Percentiles rank a stretch among this genome's conserved stretches.
Conservation (phyloP, 805 yeast species). For the Yarrowia keelungensis region DNA sequence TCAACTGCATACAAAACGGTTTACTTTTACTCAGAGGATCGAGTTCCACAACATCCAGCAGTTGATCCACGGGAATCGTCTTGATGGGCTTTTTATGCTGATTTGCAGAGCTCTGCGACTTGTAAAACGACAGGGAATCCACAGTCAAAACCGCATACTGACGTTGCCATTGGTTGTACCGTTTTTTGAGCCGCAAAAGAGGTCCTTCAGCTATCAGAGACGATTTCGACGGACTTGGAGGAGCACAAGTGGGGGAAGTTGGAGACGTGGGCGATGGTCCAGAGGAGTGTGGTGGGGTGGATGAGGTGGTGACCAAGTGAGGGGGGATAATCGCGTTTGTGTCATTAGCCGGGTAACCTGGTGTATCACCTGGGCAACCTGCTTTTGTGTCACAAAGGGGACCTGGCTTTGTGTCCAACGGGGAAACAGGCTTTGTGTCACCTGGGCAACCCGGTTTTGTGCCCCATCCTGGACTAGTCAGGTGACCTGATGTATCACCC, state of each 20-base stretch:
- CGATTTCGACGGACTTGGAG: background rate
- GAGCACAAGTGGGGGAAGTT: background rate
- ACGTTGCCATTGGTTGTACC: conserved; percentile 58
- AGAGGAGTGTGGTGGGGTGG: conserved; percentile 19
- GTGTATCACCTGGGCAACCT: too few species aligned
- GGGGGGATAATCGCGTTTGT: too few species aligned
- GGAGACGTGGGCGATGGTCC: conserved; percentile 2
- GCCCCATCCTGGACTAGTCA: too few species aligned
- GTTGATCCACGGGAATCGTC: conserved; percentile 36
- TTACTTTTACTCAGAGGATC: conserved; percentile 57
- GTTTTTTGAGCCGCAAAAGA: conserved; percentile 53
- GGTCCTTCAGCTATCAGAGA: conserved; percentile 53
- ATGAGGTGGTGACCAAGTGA: background rate
- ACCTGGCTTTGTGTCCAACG: too few species aligned
- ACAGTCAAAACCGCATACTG: conserved; percentile 56
- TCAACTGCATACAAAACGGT: conserved; percentile 56
- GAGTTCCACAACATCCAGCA: conserved; percentile 55
- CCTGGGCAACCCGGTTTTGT: too few species aligned
- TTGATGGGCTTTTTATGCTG: conserved; percentile 42
- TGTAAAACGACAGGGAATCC: conserved; percentile 54
- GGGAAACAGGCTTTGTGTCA: too few species aligned
- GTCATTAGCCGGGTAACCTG: too few species aligned
- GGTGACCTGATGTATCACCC: too few species aligned
- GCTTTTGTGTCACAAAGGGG: too few species aligned
- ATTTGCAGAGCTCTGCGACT: conserved; percentile 43